Conservation (phyloP, 2,329 filamentous ascomycete genomes). For the Talaromyces albobiverticillius region DNA sequence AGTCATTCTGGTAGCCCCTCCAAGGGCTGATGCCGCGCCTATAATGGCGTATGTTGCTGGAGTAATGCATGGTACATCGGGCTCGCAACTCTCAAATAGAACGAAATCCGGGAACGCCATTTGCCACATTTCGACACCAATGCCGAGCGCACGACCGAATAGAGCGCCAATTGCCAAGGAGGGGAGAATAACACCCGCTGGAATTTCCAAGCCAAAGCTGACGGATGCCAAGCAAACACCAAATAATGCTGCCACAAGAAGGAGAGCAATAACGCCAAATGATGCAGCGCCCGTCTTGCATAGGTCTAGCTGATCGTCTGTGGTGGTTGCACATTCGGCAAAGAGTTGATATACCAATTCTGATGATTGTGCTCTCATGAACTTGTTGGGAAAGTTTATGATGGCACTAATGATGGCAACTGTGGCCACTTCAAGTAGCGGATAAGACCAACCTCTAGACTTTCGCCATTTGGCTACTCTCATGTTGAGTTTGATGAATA, state of each 20-base stretch:
- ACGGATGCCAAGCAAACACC: conserved; percentile 82
- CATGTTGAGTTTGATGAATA: conserved; percentile 96
- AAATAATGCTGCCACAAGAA: conserved; percentile 76
- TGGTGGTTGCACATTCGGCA: conserved; percentile 77
- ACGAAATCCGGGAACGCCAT: conserved; percentile 72
- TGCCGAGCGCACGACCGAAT: conserved; percentile 82
- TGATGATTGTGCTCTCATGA: conserved; percentile 89
- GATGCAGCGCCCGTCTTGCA: conserved; percentile 85
- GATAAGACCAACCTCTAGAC: conserved; percentile 65
- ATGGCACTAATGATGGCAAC: conserved; percentile 79
- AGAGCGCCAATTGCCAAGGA: conserved; percentile 95
- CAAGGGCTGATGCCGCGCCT: conserved; percentile 89
- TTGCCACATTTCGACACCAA: conserved; percentile 86
- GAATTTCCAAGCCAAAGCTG: conserved; percentile 92
- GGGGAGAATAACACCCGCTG: conserved; percentile 90
- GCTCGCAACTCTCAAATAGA: conserved; percentile 75
- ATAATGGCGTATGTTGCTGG: conserved; percentile 96
- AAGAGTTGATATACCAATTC: conserved; percentile 92
- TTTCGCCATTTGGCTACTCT: conserved; percentile 77
- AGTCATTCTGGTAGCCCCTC: conserved; percentile 92
- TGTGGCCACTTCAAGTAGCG: conserved; percentile 74
- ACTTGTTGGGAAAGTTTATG: conserved; percentile 92
- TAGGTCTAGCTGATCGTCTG: conserved; percentile 83
- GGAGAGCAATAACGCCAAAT: conserved; percentile 74
- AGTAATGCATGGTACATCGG: conserved; percentile 82